Evolutionary conservation across 2,329 filamentous ascomycete species (phyloP).

Genomic region (Fusarium circinatum): DNA sequence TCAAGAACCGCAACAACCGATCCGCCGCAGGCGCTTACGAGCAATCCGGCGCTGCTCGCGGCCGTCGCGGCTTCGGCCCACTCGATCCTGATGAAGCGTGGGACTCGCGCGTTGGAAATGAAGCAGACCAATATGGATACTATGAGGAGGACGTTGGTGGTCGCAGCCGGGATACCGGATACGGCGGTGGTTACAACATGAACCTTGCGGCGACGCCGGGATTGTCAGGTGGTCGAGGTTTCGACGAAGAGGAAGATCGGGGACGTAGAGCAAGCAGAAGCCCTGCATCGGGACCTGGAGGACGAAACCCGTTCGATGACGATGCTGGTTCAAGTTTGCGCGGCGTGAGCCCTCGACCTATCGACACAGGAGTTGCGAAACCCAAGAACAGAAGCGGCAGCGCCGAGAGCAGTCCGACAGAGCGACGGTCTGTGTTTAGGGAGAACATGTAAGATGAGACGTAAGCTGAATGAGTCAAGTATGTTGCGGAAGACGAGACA

Average conservation of each 20-base stretch:
- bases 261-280: constrained; percentile 58
- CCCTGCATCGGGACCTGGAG: constrained; percentile 48
- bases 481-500: neutral
- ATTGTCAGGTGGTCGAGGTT: constrained; percentile 35
- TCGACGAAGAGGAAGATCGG: constrained; percentile 48
- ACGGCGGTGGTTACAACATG: constrained; percentile 59
- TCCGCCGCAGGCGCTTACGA: constrained; percentile 79
- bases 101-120: constrained; percentile 81
- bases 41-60: constrained; percentile 59
- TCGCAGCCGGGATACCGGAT: constrained; percentile 45
- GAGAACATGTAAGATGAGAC: constrained; percentile 67
- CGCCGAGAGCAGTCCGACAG: constrained; percentile 67
- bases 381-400: constrained; percentile 47
- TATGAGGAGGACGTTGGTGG: constrained; percentile 70
- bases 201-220: constrained; percentile 55
- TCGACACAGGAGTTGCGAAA: constrained; percentile 58
- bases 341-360: constrained; percentile 81
- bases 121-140: constrained; percentile 75
- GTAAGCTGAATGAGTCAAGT: neutral
- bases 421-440: constrained; percentile 75
- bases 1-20: constrained; percentile 73
- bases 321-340: constrained; percentile 72
- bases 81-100: constrained; percentile 88
- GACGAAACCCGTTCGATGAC: constrained; percentile 77
- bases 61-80: constrained; percentile 69